Conservation (phyloP, 305 asterid species). For the Solanum hybrid region DNA sequence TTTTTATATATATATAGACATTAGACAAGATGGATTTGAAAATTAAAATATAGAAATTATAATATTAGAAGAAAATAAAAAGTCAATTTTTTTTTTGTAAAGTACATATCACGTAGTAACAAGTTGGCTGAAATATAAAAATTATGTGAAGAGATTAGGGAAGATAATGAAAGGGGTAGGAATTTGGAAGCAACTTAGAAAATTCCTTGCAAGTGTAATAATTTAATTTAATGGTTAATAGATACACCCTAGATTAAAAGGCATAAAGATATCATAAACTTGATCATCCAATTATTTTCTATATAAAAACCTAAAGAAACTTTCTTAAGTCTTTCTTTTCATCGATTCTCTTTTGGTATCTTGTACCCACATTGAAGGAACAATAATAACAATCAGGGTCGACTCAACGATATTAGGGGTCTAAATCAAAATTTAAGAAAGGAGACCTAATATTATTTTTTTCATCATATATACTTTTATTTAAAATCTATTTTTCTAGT, state of each 20-base stretch:
- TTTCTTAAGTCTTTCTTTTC: not conserved
- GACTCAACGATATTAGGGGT: not conserved
- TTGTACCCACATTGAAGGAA: accelerated
- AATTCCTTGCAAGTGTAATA: not conserved
- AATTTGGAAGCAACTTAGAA: not conserved
- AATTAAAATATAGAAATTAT: not conserved
- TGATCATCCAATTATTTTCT: not conserved
- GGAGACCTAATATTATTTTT: too few species aligned
- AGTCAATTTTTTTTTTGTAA: not conserved
- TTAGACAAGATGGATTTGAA: not conserved
- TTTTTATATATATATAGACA: not conserved
- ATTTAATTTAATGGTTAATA: not conserved
- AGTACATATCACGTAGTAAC: not conserved
- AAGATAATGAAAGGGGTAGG: not conserved
- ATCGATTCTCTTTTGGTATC: not conserved
- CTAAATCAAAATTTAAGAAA: accelerated
- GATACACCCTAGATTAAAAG: not conserved
- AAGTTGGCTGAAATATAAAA: not conserved
- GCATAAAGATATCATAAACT: not conserved
- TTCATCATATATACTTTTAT: not conserved
- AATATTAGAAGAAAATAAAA: not conserved
- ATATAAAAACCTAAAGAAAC: not conserved
- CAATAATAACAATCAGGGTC: not conserved
- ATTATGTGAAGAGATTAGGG: not conserved
- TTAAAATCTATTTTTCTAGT: too few species aligned